Conservation (phyloP, 108 stramenopile genomes). For the Nannochloropsis gaditana region DNA sequence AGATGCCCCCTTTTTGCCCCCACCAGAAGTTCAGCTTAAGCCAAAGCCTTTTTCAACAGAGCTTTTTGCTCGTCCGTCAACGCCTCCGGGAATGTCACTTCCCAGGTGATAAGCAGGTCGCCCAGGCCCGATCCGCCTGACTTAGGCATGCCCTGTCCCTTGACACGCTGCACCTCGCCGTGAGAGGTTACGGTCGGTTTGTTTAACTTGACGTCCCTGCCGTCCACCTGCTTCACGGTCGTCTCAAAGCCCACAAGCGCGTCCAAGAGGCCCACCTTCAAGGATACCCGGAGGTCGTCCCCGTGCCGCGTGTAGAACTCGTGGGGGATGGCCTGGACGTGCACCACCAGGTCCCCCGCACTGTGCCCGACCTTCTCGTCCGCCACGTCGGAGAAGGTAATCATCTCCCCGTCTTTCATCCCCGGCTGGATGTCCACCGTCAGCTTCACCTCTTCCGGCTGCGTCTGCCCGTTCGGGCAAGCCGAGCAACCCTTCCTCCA, state of each 20-base stretch:
- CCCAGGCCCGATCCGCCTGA: conserved; percentile 40
- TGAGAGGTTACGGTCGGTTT: conserved; percentile 47
- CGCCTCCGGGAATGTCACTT: conserved; percentile 40
- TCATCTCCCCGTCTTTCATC: conserved; percentile 67
- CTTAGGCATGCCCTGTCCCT: conserved; percentile 60
- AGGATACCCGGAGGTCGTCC: conserved; percentile 54
- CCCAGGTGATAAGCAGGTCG: conserved; percentile 41
- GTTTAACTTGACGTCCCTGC: conserved; percentile 48
- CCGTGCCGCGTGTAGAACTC: conserved; percentile 49
- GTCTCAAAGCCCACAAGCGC: conserved; percentile 58
- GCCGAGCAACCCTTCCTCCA: conserved; percentile 74
- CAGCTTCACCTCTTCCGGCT: conserved; percentile 81
- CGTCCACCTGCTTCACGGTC: conserved; percentile 57
- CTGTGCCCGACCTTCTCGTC: conserved; percentile 54
- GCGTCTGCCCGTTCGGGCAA: conserved; percentile 82
- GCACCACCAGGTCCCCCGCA: conserved; percentile 56
- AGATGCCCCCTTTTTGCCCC: not conserved
- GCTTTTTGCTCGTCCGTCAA: conserved; percentile 32
- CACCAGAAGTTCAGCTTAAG: not conserved
- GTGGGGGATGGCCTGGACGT: conserved; percentile 52
- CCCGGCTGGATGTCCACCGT: conserved; percentile 80
- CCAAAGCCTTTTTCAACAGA: conserved; percentile 23
- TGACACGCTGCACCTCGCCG: conserved; percentile 39
- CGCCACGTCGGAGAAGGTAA: conserved; percentile 63
- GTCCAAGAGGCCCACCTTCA: conserved; percentile 57